A percentile compares a stretch with the other conserved stretches of the same genome.
Conservation (phyloP, 2,329 filamentous ascomycete genomes). For the Zymoseptoria tritici region DNA sequence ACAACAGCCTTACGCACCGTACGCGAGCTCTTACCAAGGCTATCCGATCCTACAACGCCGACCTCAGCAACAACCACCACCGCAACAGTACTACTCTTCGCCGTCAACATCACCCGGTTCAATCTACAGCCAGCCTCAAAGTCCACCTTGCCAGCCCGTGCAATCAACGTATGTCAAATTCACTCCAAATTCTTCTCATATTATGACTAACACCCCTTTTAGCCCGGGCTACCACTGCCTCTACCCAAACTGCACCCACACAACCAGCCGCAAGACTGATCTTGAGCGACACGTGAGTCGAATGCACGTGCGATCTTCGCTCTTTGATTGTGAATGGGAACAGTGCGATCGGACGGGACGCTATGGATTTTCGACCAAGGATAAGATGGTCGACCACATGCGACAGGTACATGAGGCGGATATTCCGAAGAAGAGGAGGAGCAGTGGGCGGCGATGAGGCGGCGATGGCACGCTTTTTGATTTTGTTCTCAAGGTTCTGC, state of each 20-base stretch:
- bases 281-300: slow-evolving; percentile 43
- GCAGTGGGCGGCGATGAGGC: not conserved
- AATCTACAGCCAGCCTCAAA: not conserved
- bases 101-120: not conserved
- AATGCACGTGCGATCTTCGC: slow-evolving; percentile 35
- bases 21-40: not conserved
- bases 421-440: slow-evolving; percentile 33
- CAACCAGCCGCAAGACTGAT: slow-evolving; percentile 42
- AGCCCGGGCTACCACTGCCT: slow-evolving; percentile 25
- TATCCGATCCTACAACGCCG: not conserved
- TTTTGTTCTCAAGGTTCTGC: not conserved
- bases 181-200: not conserved
- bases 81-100: slow-evolving; percentile 1
- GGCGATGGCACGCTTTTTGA: not conserved
- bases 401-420: slow-evolving; percentile 48
- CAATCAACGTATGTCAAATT: not conserved
- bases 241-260: slow-evolving; percentile 12
- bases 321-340: slow-evolving; percentile 38
- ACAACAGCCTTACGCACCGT: not conserved
- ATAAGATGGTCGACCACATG: slow-evolving; percentile 52
- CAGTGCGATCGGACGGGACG: slow-evolving; percentile 38
- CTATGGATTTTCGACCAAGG: slow-evolving; percentile 48
- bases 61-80: not conserved
- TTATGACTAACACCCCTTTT: not conserved
- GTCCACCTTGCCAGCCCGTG: not conserved